These are phyloP conservation scores for Cercospora sesami DNA, from an alignment of 2,329 filamentous ascomycete genomes.

Conservation along the genomic window DNA sequence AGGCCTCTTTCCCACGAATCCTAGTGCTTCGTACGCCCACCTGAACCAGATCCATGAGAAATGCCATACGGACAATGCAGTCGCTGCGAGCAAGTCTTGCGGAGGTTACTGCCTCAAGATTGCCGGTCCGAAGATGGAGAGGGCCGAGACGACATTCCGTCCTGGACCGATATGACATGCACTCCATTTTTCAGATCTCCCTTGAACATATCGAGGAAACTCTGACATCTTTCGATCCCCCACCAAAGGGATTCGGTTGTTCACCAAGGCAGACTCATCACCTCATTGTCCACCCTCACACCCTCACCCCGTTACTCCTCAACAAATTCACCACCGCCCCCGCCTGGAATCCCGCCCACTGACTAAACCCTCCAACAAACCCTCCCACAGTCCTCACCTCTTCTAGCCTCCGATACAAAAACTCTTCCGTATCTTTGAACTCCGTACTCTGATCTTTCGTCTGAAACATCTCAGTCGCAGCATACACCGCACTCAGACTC, in stretches of 20 bases:
- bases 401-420: conserved; percentile 72
- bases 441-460: conserved; percentile 75
- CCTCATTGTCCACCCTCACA: conserved; percentile 52
- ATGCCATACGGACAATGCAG: too few relatives aligned
- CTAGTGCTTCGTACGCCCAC: too few relatives aligned
- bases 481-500: conserved; percentile 66
- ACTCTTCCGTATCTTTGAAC: conserved; percentile 76
- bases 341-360: conserved; percentile 82
- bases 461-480: conserved; percentile 82
- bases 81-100: too few relatives aligned
- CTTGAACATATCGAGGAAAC: neutral
- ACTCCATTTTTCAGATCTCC: neutral
- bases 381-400: conserved; percentile 66
- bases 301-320: conserved; percentile 80
- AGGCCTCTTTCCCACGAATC: too few relatives aligned
- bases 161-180: neutral
- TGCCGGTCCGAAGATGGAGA: too few relatives aligned
- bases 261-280: neutral
- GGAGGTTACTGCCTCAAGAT: too few relatives aligned
- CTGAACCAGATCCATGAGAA: too few relatives aligned
- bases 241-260: neutral
- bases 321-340: conserved; percentile 76
- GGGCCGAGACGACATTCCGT: too few relatives aligned
- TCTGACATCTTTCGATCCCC: neutral
- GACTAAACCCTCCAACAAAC: conserved; percentile 62